These are phyloP conservation scores for Coelomomyces lativittatus DNA, from an alignment of 371 early-diverging fungal species.

Conservation along the genomic window DNA sequence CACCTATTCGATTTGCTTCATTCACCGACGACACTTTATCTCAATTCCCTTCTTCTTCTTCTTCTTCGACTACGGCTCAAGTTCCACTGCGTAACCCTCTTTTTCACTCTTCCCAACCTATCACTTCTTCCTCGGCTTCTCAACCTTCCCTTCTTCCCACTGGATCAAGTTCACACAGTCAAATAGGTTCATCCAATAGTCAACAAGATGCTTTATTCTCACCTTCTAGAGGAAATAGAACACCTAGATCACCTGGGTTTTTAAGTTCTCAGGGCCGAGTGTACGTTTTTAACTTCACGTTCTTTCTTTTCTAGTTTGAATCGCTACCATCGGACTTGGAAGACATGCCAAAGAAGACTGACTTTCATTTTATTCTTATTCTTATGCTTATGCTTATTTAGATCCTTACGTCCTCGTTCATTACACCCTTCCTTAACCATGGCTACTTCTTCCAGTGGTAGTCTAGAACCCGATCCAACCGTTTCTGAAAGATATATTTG, in stretches of 20 bases:
- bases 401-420: too few species aligned
- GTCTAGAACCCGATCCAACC: not conserved
- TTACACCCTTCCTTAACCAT: not conserved
- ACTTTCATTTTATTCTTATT: too few species aligned
- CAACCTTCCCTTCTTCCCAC: too few species aligned
- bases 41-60: not conserved
- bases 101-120: too few species aligned
- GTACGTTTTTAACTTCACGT: too few species aligned
- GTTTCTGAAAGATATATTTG: constrained; percentile 52
- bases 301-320: too few species aligned
- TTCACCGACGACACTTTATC: not conserved
- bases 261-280: not conserved
- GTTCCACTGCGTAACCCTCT: not conserved
- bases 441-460: not conserved
- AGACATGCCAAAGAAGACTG: too few species aligned
- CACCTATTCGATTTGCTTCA: not conserved
- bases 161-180: too few species aligned
- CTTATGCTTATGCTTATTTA: too few species aligned
- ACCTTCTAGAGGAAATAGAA: not conserved
- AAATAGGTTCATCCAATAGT: not conserved
- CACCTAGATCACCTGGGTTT: not conserved
- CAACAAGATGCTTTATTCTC: not conserved
- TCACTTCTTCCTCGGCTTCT: too few species aligned
- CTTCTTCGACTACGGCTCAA: not conserved
- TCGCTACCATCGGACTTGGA: too few species aligned